A percentile compares a stretch with the other conserved stretches of the same genome.
Evolutionary conservation across 2,329 filamentous ascomycete genomes (phyloP).

Genomic region (Apiospora phragmitis): DNA sequence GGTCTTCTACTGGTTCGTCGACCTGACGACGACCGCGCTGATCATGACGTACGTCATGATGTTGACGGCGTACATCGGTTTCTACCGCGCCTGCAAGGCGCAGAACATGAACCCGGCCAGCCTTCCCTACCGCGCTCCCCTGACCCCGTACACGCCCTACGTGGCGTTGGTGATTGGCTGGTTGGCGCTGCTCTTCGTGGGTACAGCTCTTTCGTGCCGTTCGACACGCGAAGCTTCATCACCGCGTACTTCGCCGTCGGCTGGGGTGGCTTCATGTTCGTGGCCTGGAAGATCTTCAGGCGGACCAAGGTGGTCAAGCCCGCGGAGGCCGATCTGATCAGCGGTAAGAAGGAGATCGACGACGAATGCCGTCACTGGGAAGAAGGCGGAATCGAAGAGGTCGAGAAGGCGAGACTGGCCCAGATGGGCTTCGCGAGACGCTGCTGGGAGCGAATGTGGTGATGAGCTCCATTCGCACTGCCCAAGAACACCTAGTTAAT

Average conservation of each 20-base stretch:
- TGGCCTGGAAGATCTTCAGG: conserved; percentile 67
- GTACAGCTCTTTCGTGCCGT: conserved; percentile 56
- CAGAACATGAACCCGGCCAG: conserved; percentile 49
- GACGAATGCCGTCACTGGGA: conserved; percentile 49
- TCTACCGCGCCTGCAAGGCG: conserved; percentile 52
- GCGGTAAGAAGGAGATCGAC: conserved; percentile 66
- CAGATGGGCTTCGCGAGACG: conserved; percentile 37
- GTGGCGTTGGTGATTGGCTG: conserved; percentile 47
- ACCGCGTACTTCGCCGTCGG: conserved; percentile 55
- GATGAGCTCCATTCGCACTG: conserved; percentile 5
- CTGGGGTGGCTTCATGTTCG: conserved; percentile 56
- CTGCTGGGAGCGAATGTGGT: conserved; percentile 42
- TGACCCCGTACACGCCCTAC: conserved; percentile 54
- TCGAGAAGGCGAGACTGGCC: conserved; percentile 37
- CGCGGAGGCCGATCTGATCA: conserved; percentile 60
- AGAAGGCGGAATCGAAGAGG: conserved; percentile 47
- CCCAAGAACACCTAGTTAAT: background rate
- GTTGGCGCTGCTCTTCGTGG: conserved; percentile 57
- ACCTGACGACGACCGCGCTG: conserved; percentile 41
- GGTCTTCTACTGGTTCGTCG: conserved; percentile 43
- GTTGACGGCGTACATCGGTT: conserved; percentile 45
- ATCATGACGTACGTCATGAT: conserved; percentile 48
- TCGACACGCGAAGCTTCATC: conserved; percentile 48
- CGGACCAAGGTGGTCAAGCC: conserved; percentile 57
- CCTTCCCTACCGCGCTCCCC: conserved; percentile 50